Base-by-base conservation (phyloP, 768 basidiomycete species). In the Termitomyces sp. region DNA sequence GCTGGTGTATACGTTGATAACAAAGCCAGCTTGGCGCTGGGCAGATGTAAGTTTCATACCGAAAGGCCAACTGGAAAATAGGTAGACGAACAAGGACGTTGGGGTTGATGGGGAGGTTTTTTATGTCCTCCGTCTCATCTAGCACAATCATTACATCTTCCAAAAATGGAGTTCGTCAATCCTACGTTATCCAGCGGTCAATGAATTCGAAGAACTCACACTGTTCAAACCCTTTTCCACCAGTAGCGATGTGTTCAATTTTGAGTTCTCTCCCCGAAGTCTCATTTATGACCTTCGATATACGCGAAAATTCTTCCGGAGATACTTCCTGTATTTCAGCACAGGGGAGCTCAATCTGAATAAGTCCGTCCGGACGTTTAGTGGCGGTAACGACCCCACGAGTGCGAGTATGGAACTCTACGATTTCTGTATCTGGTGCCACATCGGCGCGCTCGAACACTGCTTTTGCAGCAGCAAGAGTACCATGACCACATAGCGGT, bases 401-500 rank as follows among this genome's bases (percentile, higher is more conserved):
- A 11, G 45, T 46, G 1, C n/a, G 11, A 16, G 67, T 73, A 46
- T 70, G 66, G 27, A 76, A 72, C 36, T 71, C 68, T 18, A 76
- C 60, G 7, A 61, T 61, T n/a, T 70, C 63, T 5, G 71, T 67
- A 9, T 62, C 60, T 7, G 60, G 59, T 15, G 54, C 50, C 11
- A 67, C 66, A 33, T 68, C 68, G 0, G 69, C 59, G 23, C 62
- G 53, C 5, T 64, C 63, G 42, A 76, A 76, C 12, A 82, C 60
- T 2, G 69, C 71, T 50, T 73, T 68, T 1, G 76, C 71, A 22
- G 77, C 70, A 2, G 77, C 80, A 11, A 83, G 60, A 2, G 71
- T 71, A 18, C 65, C 78, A 60, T 79, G 76, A n/a, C 75, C 72
- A 49, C 77, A 78, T n/a, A 77, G 53, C 7, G 68, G 63, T 0